Base-by-base conservation (phyloP, 805 yeast genomes). In the Ogataea methylovora region DNA sequence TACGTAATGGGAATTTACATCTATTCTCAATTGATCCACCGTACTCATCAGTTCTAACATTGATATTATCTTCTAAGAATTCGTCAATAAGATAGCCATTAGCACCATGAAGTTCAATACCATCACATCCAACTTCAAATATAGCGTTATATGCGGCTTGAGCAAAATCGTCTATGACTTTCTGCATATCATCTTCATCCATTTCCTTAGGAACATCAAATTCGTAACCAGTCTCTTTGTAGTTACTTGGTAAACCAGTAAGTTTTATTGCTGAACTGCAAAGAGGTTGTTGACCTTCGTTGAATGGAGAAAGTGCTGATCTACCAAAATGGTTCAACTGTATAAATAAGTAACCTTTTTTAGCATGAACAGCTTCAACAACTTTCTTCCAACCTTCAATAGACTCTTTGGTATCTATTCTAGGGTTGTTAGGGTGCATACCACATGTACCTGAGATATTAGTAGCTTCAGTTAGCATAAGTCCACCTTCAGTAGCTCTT, bases 321-420 rank as follows among this genome's bases (percentile, higher is more conserved):
- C 75, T 54, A 19, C 79, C 79, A 17, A 62, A 49, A 13, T 55
- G 60, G 64, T 71, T 69, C 24, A 74, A 41, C 50, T 74, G 80
- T 35, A 56, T 23, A 27, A 60, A 53, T 10, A 63, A 38, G 25
- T 46, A 58, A 0, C 70, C 63, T 1, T 51, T 47, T 40, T 68
- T 60, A 2, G 44, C 56, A 45, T 73, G 81, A 15, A 72, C 65
- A 9, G 56, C 61, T 17, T 68, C 68, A 20, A 53, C 53, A 24
- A 74, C 60, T 30, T 49, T 48, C 42, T 61, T 63, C 68, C 69
- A 63, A 1, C 55, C 59, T 25, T 38, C 27, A 15, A 47, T 48
- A 23, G 62, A 63, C 7, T 44, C 44, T 3, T 64, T 26, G 3
- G 40, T 31, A 25, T 42, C 43, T 6, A 46, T 35, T 16, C 48